Evolutionary conservation across 2,329 filamentous ascomycete genomes (phyloP).

Genomic region (Neonectria faginata): DNA sequence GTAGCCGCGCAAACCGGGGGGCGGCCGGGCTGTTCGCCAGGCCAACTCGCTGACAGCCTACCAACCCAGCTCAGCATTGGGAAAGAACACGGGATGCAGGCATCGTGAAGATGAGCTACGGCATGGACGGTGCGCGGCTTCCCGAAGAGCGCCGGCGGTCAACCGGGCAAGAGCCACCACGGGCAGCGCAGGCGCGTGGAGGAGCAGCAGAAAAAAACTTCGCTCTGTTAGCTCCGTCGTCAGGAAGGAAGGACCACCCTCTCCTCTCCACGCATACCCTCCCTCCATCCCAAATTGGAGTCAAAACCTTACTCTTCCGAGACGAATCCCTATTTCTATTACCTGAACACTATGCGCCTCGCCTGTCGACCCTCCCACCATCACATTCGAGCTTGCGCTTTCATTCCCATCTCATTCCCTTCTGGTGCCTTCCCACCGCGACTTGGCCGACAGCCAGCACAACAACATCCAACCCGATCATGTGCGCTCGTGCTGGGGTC

Average conservation of each 20-base stretch:
- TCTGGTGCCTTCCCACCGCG: background rate
- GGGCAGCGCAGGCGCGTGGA: background rate
- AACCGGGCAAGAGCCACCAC: constrained; percentile 3
- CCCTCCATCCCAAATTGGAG: constrained; percentile 25
- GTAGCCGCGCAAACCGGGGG: background rate
- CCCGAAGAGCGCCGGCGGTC: constrained; percentile 29
- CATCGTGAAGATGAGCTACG: constrained; percentile 27
- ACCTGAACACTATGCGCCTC: constrained; percentile 23
- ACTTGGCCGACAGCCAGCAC: constrained; percentile 10
- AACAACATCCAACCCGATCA: constrained; percentile 21
- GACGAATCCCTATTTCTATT: constrained; percentile 24
- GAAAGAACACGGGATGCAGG: constrained; percentile 5
- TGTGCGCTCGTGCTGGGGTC: constrained; percentile 7
- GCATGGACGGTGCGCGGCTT: constrained; percentile 16
- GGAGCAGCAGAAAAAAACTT: constrained; percentile 13
- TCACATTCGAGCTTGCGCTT: constrained; percentile 8
- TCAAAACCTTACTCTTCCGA: constrained; percentile 24
- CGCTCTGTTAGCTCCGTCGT: background rate
- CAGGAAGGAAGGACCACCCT: constrained; percentile 5
- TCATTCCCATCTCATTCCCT: constrained; percentile 11
- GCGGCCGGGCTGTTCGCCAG: background rate
- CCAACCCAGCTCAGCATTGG: too few relatives aligned
- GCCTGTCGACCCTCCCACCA: constrained; percentile 28
- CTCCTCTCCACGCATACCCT: constrained; percentile 15
- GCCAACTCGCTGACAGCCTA: too few relatives aligned